phyloP scores from a whole-genome alignment of 305 asterid species.

The Ajuga reptans region DNA sequence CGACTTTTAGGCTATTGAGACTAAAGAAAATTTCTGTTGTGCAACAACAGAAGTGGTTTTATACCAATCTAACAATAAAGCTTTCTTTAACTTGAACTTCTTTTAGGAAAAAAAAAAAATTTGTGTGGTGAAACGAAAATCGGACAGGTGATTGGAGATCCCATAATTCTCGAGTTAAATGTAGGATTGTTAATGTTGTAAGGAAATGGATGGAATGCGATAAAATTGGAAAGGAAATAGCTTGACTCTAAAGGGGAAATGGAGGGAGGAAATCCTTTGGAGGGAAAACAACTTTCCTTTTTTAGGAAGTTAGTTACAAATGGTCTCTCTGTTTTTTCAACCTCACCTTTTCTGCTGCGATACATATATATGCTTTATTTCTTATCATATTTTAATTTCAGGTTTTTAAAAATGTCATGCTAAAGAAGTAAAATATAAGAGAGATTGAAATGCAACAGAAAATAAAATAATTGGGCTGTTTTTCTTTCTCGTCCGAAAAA shows the following conservation, averaged over 20 bases:
- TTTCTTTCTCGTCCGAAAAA: too few relatives aligned
- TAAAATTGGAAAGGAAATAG: conserved; percentile 30
- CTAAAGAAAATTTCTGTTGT: conserved; percentile 13
- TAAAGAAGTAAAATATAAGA: too few relatives aligned
- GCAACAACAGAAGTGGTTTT: conserved; percentile 17
- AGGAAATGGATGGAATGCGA: conserved; percentile 22
- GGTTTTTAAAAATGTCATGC: neutral
- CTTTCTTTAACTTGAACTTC: neutral
- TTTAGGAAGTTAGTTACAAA: conserved; percentile 15
- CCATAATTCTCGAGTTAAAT: conserved; percentile 23
- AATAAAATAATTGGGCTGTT: too few relatives aligned
- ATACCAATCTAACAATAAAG: conserved; percentile 19
- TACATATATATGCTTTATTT: too few relatives aligned
- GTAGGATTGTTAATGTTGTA: conserved; percentile 8
- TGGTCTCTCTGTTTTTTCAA: neutral
- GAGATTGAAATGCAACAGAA: too few relatives aligned
- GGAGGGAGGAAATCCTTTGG: too few relatives aligned
- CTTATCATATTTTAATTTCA: neutral
- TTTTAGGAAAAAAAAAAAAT: neutral
- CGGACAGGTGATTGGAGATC: conserved; percentile 48
- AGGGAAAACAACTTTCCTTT: neutral
- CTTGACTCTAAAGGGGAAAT: conserved; percentile 11
- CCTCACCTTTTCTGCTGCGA: neutral
- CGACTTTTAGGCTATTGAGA: conserved; percentile 13
- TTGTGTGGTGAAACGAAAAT: conserved; percentile 4